Base-by-base conservation (phyloP, 2,329 filamentous ascomycete species). In the Fusarium palustre region DNA sequence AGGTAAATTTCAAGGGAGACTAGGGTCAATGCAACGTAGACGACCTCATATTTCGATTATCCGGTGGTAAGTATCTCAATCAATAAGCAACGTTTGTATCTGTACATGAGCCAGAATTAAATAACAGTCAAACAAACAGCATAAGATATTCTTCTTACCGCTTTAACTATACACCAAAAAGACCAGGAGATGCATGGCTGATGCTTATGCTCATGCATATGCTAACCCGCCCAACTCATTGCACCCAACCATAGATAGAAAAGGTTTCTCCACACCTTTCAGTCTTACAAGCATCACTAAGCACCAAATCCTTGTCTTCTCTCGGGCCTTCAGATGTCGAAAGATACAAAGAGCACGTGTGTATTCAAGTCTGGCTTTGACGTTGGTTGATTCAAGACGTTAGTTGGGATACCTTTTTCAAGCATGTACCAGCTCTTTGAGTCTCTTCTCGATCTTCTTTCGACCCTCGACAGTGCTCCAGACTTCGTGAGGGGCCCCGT, bases 401-500 rank as follows among this genome's bases (percentile, higher is more conserved):
- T 45, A 43, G 55, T 54, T 52, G 13, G 28, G 38, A 16, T 22
- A 18, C 18, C 18, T 46, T 74, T 68, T 75, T 74, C 68, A 76
- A 57, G 68, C 74, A 50, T 76, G 67, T 30, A 95, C 87, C 67
- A 97, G 77, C 76, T 94, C 84, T 67, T 82, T 86, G 74, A 98
- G 80, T 72, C 93, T 88, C 83, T 91, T 92, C 82, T 97, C 94
- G 79, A 98, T 90, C 47, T 89, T 80, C 53, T 88, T 80, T 56
- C 92, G 85, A 1, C 95, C 95, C 48, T 94, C 87, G 3, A 85
- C 78, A 5, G 90, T 93, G 72, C 82, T 82, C 96, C 96, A 99
- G 1, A 98, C 91, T 77, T 94, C 87, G 78, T 97, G 93, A 7
- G 94, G 92, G 5, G 94, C 94, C 66, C 90, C 87, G 59, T 92